These are phyloP conservation scores for Ophiobolus disseminans DNA, from an alignment of 2,329 filamentous ascomycete species.

Conservation along the genomic window DNA sequence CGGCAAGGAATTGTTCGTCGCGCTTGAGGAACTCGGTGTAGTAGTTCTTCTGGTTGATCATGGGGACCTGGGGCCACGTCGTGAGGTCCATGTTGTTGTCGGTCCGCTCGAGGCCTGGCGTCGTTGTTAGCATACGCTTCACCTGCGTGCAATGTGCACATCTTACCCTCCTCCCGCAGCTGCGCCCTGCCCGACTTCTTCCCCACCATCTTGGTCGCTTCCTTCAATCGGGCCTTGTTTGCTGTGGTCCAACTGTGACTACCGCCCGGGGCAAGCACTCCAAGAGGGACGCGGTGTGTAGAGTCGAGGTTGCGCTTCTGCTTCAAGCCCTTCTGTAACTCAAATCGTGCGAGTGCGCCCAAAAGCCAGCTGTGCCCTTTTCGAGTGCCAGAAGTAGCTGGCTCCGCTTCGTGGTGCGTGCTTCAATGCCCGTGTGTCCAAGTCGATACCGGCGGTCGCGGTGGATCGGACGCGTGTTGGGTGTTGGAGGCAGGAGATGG, in stretches of 20 bases:
- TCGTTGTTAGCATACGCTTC: conserved; percentile 11
- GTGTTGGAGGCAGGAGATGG: background rate
- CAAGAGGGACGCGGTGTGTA: no score
- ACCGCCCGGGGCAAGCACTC: conserved; percentile 2
- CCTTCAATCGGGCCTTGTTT: background rate
- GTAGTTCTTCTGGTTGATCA: conserved; percentile 99
- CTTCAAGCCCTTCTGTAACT: no score
- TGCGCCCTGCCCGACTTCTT: conserved; percentile 71
- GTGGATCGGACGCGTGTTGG: background rate
- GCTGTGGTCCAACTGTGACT: background rate
- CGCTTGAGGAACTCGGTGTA: conserved; percentile 94
- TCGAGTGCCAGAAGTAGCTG: no score
- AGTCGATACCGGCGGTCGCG: background rate
- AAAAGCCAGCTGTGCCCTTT: no score
- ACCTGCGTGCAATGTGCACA: conserved; percentile 6
- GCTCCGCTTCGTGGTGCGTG: no score
- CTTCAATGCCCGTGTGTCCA: no score
- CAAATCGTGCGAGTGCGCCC: no score
- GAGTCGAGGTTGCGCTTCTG: background rate
- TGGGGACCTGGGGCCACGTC: conserved; percentile 88
- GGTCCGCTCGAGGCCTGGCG: conserved; percentile 85
- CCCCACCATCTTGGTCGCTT: conserved; percentile 62
- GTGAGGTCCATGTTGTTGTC: conserved; percentile 98
- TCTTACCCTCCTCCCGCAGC: conserved; percentile 67
- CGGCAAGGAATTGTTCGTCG: conserved; percentile 92